Evolutionary conservation across 2,329 filamentous ascomycete genomes (phyloP).

Genomic region (Aspergillus hortae): DNA sequence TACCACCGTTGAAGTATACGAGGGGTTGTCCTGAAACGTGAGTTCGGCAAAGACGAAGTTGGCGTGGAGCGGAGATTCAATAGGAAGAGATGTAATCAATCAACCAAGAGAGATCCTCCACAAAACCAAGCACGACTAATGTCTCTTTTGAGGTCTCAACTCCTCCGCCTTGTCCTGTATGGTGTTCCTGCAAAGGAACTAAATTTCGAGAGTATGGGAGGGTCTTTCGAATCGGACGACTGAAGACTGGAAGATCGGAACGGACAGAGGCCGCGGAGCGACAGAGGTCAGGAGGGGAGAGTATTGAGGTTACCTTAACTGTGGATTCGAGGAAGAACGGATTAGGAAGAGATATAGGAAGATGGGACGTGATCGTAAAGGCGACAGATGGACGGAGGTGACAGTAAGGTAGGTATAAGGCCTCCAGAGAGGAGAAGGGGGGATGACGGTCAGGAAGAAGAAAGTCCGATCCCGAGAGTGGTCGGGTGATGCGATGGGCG

Average conservation of each 20-base stretch:
- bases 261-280: too few species aligned
- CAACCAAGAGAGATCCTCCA: neutral
- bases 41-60: slow-evolving; percentile 13
- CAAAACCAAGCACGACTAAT: too few species aligned
- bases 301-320: too few species aligned
- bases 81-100: neutral
- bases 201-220: too few species aligned
- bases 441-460: neutral
- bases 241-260: too few species aligned
- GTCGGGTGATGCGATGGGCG: neutral
- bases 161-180: neutral
- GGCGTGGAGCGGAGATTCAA: neutral
- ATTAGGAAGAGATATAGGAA: too few species aligned
- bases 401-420: neutral
- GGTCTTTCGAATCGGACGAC: too few species aligned
- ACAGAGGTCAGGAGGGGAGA: too few species aligned
- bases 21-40: slow-evolving; percentile 18
- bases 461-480: neutral
- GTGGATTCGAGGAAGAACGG: too few species aligned
- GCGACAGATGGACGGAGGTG: neutral
- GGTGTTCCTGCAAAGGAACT: neutral
- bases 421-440: too few species aligned
- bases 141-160: neutral
- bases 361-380: neutral
- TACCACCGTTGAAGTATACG: slow-evolving; percentile 9